phyloP scores from a whole-genome alignment of 768 basidiomycete species.

The Sarcodon aspratus region DNA sequence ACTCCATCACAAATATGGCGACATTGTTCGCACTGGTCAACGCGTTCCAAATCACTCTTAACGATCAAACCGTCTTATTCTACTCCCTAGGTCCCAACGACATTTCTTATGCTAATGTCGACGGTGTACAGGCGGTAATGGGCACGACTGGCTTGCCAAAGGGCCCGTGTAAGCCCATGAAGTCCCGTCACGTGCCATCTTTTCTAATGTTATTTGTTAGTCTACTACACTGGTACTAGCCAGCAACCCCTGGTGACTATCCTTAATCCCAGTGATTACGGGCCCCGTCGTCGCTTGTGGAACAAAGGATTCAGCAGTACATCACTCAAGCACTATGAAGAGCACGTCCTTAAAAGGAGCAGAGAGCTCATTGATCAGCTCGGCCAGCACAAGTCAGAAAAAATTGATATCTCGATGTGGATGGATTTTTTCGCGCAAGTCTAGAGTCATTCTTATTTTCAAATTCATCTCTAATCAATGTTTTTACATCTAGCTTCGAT shows the following conservation, averaged over 20 bases:
- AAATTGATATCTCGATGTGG: slow-evolving; percentile 22
- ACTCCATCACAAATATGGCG: slow-evolving; percentile 23
- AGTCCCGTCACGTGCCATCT: not conserved
- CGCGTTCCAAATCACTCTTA: not conserved
- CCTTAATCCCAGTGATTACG: not conserved
- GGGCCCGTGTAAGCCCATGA: slow-evolving; percentile 7
- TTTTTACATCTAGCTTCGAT: slow-evolving; percentile 22
- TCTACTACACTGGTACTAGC: no score
- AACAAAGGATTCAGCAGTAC: slow-evolving; percentile 27
- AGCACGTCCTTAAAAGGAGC: slow-evolving; percentile 21
- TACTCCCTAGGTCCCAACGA: slow-evolving; percentile 10
- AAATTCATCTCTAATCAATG: not conserved
- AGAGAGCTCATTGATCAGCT: slow-evolving; percentile 15
- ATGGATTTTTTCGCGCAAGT: slow-evolving; percentile 27
- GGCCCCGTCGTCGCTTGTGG: slow-evolving; percentile 23
- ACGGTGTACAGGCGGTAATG: slow-evolving; percentile 4
- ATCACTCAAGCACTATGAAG: slow-evolving; percentile 33
- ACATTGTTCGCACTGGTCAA: slow-evolving; percentile 25
- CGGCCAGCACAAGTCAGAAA: slow-evolving; percentile 9
- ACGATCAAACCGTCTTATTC: no score
- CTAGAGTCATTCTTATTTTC: not conserved
- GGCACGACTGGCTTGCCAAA: slow-evolving; percentile 8
- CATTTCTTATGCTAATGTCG: slow-evolving; percentile 5
- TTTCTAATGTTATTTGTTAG: not conserved
- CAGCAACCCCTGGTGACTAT: not conserved